Conservation (phyloP, 306 rosid species). For the Acmispon strigosus region DNA sequence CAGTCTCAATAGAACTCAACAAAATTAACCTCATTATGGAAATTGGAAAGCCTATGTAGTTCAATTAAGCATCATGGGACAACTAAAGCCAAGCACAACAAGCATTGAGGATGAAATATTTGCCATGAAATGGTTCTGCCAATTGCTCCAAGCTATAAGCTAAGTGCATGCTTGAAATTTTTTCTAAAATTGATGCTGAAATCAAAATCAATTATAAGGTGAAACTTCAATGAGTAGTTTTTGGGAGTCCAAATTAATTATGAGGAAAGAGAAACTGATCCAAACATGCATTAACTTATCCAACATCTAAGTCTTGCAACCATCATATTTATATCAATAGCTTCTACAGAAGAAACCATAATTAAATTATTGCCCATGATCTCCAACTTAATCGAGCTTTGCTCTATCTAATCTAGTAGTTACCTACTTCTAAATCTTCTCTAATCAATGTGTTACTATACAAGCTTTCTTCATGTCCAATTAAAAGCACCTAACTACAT, state of each 20-base stretch:
- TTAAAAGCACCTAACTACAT: not conserved
- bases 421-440: not conserved
- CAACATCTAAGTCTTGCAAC: too few species aligned
- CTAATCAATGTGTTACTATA: not conserved
- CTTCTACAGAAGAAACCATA: not conserved
- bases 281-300: too few species aligned
- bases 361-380: not conserved
- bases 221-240: too few species aligned
- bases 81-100: conserved; percentile 2
- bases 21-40: not conserved
- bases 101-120: not conserved
- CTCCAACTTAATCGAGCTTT: not conserved
- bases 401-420: not conserved
- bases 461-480: not conserved
- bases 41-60: not conserved
- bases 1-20: not conserved
- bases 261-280: too few species aligned
- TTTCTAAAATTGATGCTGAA: too few species aligned
- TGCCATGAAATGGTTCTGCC: not conserved
- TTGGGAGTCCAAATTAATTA: too few species aligned
- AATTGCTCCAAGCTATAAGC: not conserved
- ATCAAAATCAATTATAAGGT: too few species aligned
- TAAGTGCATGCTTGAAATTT: too few species aligned
- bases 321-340: not conserved
- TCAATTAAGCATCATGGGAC: not conserved